A percentile compares a stretch with the other conserved stretches of the same genome.
phyloP scores from a whole-genome alignment of 306 rosid genomes.

The Acmispon strigosus region DNA sequence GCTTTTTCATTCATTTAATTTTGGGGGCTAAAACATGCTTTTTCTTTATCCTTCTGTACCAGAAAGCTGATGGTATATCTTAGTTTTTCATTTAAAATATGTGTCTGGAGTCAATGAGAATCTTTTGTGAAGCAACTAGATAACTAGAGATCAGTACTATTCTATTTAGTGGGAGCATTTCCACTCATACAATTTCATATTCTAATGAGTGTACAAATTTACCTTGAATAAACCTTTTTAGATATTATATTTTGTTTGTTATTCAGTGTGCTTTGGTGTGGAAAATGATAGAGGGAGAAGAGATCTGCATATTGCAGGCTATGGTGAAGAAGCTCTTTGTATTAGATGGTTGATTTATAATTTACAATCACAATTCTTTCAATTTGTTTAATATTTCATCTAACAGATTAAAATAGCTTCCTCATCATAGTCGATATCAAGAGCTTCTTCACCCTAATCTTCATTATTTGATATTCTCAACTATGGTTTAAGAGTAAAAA shows the following conservation, averaged over 20 bases:
- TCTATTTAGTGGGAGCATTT: constrained; percentile 15
- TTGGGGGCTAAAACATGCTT: neutral
- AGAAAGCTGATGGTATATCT: constrained; percentile 20
- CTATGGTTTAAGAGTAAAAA: neutral
- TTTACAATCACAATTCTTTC: too few species aligned
- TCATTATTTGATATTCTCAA: neutral
- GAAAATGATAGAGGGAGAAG: neutral
- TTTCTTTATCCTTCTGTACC: constrained; percentile 21
- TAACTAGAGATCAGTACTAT: constrained; percentile 3
- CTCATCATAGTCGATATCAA: too few species aligned
- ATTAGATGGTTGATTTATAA: too few species aligned
- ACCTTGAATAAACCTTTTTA: neutral
- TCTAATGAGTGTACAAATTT: constrained; percentile 12
- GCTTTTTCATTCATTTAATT: neutral
- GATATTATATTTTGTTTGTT: neutral
- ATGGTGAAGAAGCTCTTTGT: too few species aligned
- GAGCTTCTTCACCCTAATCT: too few species aligned
- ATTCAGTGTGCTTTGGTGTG: too few species aligned
- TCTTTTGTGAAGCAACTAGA: constrained; percentile 28
- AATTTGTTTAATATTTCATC: too few species aligned
- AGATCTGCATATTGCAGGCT: neutral
- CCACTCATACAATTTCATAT: constrained; percentile 15
- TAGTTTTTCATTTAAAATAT: constrained; percentile 14
- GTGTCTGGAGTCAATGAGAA: constrained; percentile 30
- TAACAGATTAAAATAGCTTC: too few species aligned